phyloP scores from a whole-genome alignment of 176 grass and related monocot genomes.

The Lolium perenne region DNA sequence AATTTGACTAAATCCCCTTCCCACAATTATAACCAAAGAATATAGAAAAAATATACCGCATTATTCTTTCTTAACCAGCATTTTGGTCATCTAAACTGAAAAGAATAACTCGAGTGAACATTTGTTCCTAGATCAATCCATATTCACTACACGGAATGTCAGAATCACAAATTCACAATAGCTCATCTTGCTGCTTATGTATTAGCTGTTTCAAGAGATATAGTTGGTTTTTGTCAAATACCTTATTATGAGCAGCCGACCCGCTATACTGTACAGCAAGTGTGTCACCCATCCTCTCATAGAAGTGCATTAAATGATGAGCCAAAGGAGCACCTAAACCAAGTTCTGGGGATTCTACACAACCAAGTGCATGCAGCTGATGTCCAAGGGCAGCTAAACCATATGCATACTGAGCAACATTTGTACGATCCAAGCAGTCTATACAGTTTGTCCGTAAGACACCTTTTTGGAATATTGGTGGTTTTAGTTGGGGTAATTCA shows the following conservation, averaged over 20 bases:
- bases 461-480: slow-evolving; percentile 76
- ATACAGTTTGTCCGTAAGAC: slow-evolving; percentile 93
- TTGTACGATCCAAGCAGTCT: slow-evolving; percentile 96
- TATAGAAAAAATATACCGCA: slow-evolving; percentile 13
- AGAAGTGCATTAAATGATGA: slow-evolving; percentile 83
- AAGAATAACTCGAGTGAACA: not conserved
- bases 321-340: slow-evolving; percentile 76
- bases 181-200: not conserved
- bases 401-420: slow-evolving; percentile 93
- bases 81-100: not conserved
- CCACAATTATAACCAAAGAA: not conserved
- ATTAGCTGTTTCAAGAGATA: not conserved
- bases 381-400: slow-evolving; percentile 90
- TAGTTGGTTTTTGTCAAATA: slow-evolving; percentile 35
- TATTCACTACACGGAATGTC: slow-evolving; percentile 13
- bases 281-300: slow-evolving; percentile 90
- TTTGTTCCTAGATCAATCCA: not conserved
- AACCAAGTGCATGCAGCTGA: slow-evolving; percentile 73
- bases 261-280: slow-evolving; percentile 91
- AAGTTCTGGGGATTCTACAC: slow-evolving; percentile 60
- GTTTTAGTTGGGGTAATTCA: slow-evolving; percentile 45
- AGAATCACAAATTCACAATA: slow-evolving; percentile 7
- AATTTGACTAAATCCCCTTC: slow-evolving; percentile 23
- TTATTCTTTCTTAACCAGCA: slow-evolving; percentile 1
- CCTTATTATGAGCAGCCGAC: slow-evolving; percentile 98